Base-by-base conservation (phyloP, 371 early-diverging fungal genomes). In the Actinomucor elegans region DNA sequence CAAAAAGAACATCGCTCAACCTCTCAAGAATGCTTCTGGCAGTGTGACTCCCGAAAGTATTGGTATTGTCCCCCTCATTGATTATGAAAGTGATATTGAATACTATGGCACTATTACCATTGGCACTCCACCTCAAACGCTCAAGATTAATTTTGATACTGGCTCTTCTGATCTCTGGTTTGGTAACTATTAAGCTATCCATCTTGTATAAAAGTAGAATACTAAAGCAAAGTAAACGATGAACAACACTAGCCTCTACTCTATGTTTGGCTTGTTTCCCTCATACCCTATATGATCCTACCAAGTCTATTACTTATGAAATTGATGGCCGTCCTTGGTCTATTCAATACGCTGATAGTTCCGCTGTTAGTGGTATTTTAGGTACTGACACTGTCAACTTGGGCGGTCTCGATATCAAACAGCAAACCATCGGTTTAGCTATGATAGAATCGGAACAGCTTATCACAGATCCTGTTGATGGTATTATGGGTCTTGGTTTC, bases 131-230 rank as follows among this genome's bases (percentile, higher is more conserved):
- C 66, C 77, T 2, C 81, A 88, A 56, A 55, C 28, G 14, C 69
- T 89, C 64, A 72, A 77, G 53, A 74, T 91, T 11, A 70, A 87
- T 29, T 84, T 90, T 52, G 90, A 90, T 57, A 90, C 90, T 6
- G 88, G 89, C 0, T 89, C 89, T 3, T 70, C 82, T 38, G 77
- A 87, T 45, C 60, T 86, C 44, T 88, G 89, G 89, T 52, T 86
- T 49, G 59, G 65, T 56, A 64, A 59, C 42, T 32, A 12, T 10
- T n/a, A n/a, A n/a, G n/a, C n/a, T n/a, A n/a, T n/a, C n/a, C n/a
- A n/a, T n/a, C n/a, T n/a, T n/a, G n/a, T n/a, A n/a, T n/a, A n/a
- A n/a, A n/a, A n/a, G n/a, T n/a, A n/a, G n/a, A n/a, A n/a, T n/a
- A n/a, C n/a, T n/a, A n/a, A n/a, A n/a, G n/a, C n/a, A n/a, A n/a